These are phyloP conservation scores for Penicillium sp. DNA, from an alignment of 2,329 filamentous ascomycete genomes.

Conservation along the genomic window DNA sequence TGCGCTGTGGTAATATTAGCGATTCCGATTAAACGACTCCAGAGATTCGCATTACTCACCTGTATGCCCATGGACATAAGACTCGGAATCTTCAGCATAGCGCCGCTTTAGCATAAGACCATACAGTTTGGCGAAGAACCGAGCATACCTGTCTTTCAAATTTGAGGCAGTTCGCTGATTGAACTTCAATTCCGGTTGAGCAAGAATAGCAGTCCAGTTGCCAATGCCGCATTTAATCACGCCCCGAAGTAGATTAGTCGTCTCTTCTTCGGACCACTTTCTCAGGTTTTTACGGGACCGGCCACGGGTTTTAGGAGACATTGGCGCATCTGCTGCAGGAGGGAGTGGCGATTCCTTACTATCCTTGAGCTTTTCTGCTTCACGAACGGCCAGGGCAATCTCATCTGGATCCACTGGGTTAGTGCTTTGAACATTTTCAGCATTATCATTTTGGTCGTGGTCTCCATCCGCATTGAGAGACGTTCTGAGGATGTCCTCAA, in stretches of 20 bases:
- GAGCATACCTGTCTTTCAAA: constrained; percentile 50
- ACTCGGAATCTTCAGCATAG: constrained; percentile 41
- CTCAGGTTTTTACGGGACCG: constrained; percentile 44
- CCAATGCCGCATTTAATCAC: constrained; percentile 55
- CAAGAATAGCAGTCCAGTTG: constrained; percentile 56
- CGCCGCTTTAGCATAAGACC: constrained; percentile 18
- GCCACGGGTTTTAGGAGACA: constrained; percentile 28
- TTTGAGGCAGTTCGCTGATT: constrained; percentile 53
- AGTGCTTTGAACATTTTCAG: constrained; percentile 10
- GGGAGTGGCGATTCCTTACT: constrained; percentile 3
- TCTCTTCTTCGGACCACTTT: constrained; percentile 56
- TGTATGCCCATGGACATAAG: constrained; percentile 45
- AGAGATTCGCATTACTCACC: constrained; percentile 17
- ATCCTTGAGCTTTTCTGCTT: constrained; percentile 6
- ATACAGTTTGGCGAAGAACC: neutral
- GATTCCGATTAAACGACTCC: neutral
- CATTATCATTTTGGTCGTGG: constrained; percentile 14
- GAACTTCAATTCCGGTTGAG: constrained; percentile 50
- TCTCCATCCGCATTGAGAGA: constrained; percentile 17
- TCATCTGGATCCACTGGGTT: constrained; percentile 5
- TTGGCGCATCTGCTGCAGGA: constrained; percentile 16
- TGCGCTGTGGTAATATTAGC: constrained; percentile 15
- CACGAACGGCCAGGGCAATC: neutral
- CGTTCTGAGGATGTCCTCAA: constrained; percentile 30
- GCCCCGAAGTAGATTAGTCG: constrained; percentile 48